These are phyloP conservation scores for Linaria vulgaris DNA, from an alignment of 257 asterid genomes.

Conservation along the genomic window DNA sequence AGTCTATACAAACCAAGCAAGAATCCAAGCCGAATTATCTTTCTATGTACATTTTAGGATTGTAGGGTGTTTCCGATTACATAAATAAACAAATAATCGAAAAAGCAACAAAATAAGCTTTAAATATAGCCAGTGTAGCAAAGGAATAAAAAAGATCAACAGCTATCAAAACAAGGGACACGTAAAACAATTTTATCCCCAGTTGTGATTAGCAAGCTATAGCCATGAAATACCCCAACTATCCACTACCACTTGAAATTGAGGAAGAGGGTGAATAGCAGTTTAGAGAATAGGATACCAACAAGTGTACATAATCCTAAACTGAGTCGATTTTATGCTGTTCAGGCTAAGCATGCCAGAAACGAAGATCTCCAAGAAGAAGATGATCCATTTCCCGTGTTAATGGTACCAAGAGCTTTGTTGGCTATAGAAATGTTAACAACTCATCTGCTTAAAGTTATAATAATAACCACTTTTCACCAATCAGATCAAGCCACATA, in stretches of 20 bases:
- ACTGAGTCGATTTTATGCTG: too few relatives aligned
- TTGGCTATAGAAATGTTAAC: conserved; percentile 11
- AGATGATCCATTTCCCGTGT: background rate
- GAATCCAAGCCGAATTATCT: too few relatives aligned
- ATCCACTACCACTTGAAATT: conserved; percentile 17
- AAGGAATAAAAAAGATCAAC: background rate
- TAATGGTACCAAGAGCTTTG: background rate
- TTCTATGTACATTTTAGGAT: too few relatives aligned
- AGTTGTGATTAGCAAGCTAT: conserved; percentile 1
- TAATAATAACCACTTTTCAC: background rate
- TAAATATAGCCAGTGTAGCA: background rate
- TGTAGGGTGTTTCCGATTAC: too few relatives aligned
- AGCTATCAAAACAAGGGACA: background rate
- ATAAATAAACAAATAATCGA: background rate
- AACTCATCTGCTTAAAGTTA: background rate
- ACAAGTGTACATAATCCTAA: background rate
- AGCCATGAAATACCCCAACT: background rate
- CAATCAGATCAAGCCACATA: background rate
- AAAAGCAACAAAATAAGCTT: background rate
- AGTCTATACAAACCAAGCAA: too few relatives aligned
- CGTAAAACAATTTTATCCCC: background rate
- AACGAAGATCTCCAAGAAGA: too few relatives aligned
- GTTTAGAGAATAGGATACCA: background rate
- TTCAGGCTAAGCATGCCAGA: too few relatives aligned
- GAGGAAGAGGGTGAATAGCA: too few relatives aligned